Conservation (phyloP, 2,329 filamentous ascomycete species). For the Xenoacremonium recifei region DNA sequence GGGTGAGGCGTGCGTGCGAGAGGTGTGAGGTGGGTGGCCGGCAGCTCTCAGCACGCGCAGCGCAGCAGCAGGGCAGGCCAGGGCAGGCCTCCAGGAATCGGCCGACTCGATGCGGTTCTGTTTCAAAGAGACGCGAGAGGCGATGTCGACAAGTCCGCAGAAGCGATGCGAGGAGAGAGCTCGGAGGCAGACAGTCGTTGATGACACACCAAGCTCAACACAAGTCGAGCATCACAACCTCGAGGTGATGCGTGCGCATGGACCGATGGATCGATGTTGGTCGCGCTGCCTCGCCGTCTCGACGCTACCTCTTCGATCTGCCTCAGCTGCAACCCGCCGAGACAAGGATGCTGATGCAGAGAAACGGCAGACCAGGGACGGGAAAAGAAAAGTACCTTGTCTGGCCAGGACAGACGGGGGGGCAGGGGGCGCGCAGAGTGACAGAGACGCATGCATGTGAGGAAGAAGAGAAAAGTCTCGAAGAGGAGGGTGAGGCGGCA, state of each 20-base stretch:
- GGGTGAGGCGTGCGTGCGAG: constrained; percentile 11
- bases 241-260: too few relatives aligned
- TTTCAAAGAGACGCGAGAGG: background rate
- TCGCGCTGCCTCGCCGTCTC: background rate
- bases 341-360: background rate
- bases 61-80: too few relatives aligned
- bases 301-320: background rate
- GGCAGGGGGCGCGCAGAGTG: constrained; percentile 5
- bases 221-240: too few relatives aligned
- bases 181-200: too few relatives aligned
- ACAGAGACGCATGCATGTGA: constrained; percentile 10
- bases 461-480: constrained; percentile 11
- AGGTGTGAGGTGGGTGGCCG: constrained; percentile 14
- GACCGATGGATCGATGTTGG: too few relatives aligned
- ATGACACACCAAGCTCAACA: too few relatives aligned
- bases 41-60: constrained; percentile 25
- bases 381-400: background rate
- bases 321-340: background rate
- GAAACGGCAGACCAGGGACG: background rate
- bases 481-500: constrained; percentile 10
- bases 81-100: too few relatives aligned
- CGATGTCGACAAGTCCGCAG: background rate
- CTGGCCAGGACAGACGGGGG: constrained; percentile 1
- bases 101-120: too few relatives aligned
- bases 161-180: background rate